Conservation (phyloP, 2,329 filamentous ascomycete species). For the Sarocladiaceae sp. region DNA sequence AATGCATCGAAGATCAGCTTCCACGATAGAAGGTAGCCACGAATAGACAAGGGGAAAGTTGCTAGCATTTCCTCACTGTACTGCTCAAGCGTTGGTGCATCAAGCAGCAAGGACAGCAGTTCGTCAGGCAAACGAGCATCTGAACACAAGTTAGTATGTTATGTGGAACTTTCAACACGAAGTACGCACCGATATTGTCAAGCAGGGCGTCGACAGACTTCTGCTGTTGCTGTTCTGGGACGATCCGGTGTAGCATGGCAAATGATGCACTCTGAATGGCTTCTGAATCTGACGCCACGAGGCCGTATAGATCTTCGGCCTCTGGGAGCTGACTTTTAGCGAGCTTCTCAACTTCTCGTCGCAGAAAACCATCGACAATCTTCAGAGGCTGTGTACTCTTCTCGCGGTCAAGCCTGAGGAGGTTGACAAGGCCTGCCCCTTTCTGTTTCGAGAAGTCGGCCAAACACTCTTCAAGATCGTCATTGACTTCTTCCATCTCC, state of each 20-base stretch:
- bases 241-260: conserved; percentile 71
- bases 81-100: conserved; percentile 67
- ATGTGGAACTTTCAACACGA: background rate
- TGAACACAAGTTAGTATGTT: conserved; percentile 15
- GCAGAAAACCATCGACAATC: conserved; percentile 72
- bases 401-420: conserved; percentile 53
- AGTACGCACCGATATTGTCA: conserved; percentile 55
- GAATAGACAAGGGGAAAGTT: conserved; percentile 64
- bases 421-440: conserved; percentile 53
- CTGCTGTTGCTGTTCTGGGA: conserved; percentile 75
- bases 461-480: conserved; percentile 77
- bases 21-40: conserved; percentile 86
- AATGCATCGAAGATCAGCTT: conserved; percentile 86
- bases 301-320: conserved; percentile 64
- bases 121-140: conserved; percentile 76
- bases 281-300: conserved; percentile 71
- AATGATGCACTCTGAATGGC: conserved; percentile 79
- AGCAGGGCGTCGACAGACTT: conserved; percentile 73
- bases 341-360: conserved; percentile 62
- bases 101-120: conserved; percentile 75
- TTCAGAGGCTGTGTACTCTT: conserved; percentile 59
- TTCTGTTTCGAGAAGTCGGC: conserved; percentile 53
- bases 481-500: conserved; percentile 65
- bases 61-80: conserved; percentile 63
- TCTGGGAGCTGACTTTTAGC: conserved; percentile 59